A percentile compares a stretch with the other conserved stretches of the same genome.
Evolutionary conservation across 805 yeast genomes (phyloP).

Genomic region (Wickerhamomyces sydowiorum): DNA sequence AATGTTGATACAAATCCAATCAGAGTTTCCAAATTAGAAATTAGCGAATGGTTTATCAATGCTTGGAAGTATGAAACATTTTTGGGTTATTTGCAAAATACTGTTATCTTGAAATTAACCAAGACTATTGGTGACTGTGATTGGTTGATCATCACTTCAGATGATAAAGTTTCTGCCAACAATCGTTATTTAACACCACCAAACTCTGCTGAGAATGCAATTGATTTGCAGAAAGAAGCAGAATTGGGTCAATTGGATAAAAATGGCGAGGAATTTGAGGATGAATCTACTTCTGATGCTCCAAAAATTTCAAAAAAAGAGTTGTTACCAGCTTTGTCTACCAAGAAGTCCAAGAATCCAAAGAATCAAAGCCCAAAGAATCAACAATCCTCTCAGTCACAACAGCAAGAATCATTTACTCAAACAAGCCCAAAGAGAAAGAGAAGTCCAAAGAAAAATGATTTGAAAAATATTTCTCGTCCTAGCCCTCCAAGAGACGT

Average conservation of each 20-base stretch:
- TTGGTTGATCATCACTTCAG: conserved; percentile 31
- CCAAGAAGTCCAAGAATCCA: background rate
- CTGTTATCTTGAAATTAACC: conserved; percentile 29
- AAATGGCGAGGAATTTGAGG: conserved; percentile 2
- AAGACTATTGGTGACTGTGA: conserved; percentile 33
- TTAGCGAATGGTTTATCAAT: conserved; percentile 33
- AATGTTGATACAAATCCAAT: conserved; percentile 22
- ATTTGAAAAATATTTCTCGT: conserved; percentile 16
- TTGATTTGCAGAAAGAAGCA: conserved; percentile 11
- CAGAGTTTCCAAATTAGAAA: conserved; percentile 29
- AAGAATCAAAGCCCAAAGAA: conserved; percentile 1
- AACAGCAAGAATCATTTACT: conserved; percentile 1
- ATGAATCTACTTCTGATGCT: background rate
- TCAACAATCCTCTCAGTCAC: background rate
- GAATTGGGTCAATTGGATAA: conserved; percentile 13
- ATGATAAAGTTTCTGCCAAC: conserved; percentile 23
- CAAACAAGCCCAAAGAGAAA: background rate
- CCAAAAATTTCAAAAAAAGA: conserved; percentile 1
- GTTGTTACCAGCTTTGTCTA: conserved; percentile 6
- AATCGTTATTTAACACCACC: conserved; percentile 24
- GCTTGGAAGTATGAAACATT: conserved; percentile 36
- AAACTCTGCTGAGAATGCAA: conserved; percentile 12
- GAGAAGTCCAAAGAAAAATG: conserved; percentile 4
- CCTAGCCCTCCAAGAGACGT: conserved; percentile 18
- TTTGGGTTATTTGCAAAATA: conserved; percentile 27